Evolutionary conservation across 495 filamentous ascomycete genomes (phyloP), one percentile per base, ranked within the genome.

Genomic region (Penicillium egyptiacum): DNA sequence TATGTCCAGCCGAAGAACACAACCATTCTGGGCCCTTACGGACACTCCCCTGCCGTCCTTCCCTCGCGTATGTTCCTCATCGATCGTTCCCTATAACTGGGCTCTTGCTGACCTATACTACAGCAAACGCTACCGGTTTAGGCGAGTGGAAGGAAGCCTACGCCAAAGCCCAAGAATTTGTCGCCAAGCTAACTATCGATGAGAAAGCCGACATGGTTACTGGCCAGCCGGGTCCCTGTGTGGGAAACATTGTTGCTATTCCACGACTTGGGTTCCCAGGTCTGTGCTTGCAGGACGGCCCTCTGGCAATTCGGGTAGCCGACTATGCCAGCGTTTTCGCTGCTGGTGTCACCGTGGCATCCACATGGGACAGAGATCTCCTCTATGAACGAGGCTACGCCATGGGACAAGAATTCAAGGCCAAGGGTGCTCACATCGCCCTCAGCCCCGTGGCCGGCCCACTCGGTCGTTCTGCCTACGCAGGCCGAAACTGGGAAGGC

Each of bases 191-290:
- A 59, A 92, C 88, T 0, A 69, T 92, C 33, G 70, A 86, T 20
- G 90, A 95, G 76, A 95, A 93, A 75, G 83, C 91, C 66, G 91
- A 92, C 63, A 68, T 95, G 55, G 92, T 88, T 2, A 93, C 90
- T 0, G 90, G 90, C 61, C 78, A 79, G 56, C 77, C 78, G 10
- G 88, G 87, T 45, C 79, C 83, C 54, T 92, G 90, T 60, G 90
- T 95, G n/a, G 90, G 90, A 25, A 83, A 93, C 54, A 77, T 75
- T 23, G 89, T 89, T 2, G 66, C 83, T 9, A 70, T 77, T 16
- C 70, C 70, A 10, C 64, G 69, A 19, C 63, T 76, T 53, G 66
- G 71, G 11, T 78, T 82, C 58, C 76, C 74, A 2, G 68, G 78
- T 4, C 72, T 85, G 22, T 84, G 81, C 63, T 75, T 83, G 20